A percentile compares a stretch with the other conserved stretches of the same genome.
These are phyloP conservation scores for Neolecta irregularis DNA, from an alignment of 1,139 yeast genomes.

Conservation along the genomic window DNA sequence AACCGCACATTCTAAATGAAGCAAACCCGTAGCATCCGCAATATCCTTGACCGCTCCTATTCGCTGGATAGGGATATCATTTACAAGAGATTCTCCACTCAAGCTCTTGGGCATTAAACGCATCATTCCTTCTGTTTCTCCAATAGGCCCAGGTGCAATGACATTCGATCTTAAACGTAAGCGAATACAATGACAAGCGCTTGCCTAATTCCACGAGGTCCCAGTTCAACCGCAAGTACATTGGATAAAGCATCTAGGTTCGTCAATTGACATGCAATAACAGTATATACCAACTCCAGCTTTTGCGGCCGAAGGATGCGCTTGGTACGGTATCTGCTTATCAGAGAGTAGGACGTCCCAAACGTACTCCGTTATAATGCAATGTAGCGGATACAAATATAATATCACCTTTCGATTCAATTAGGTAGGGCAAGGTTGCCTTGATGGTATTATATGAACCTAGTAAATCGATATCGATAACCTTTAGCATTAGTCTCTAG, in stretches of 20 bases:
- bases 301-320: constrained; percentile 84
- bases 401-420: constrained; percentile 44
- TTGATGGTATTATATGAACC: constrained; percentile 82
- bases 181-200: too few species aligned
- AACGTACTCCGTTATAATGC: constrained; percentile 57
- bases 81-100: constrained; percentile 26
- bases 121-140: constrained; percentile 62
- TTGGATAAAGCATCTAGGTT: constrained; percentile 70
- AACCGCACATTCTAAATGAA: background rate
- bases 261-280: too few species aligned
- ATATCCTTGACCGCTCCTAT: constrained; percentile 63
- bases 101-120: constrained; percentile 36
- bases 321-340: constrained; percentile 44
- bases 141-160: constrained; percentile 80
- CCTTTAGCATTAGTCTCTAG: too few species aligned
- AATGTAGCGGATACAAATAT: constrained; percentile 73
- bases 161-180: too few species aligned
- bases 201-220: constrained; percentile 72
- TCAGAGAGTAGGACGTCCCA: background rate
- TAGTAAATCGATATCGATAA: constrained; percentile 63
- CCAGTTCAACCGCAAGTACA: constrained; percentile 63
- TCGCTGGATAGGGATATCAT: constrained; percentile 58
- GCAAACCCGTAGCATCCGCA: constrained; percentile 54
- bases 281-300: constrained; percentile 93
- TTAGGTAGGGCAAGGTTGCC: constrained; percentile 34